A percentile compares a stretch with the other conserved stretches of the same genome.
Conservation (phyloP, 306 rosid genomes). For the Castanea mollissima region DNA sequence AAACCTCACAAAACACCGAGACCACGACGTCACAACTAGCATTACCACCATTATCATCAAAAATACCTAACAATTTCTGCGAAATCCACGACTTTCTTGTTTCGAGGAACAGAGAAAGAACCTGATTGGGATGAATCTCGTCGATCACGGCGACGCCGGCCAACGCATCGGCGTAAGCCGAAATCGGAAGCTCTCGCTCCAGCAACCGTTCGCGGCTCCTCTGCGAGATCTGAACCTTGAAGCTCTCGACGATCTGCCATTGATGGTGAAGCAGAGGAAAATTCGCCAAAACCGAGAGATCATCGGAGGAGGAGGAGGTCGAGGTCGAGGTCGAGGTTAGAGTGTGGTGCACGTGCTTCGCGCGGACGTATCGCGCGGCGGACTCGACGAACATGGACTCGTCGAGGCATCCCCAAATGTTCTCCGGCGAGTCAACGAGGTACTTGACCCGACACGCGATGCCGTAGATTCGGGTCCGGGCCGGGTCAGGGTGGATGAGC, state of each 20-base stretch:
- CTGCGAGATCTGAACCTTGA: constrained; percentile 91
- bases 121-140: constrained; percentile 65
- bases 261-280: constrained; percentile 93
- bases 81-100: constrained; percentile 81
- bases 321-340: constrained; percentile 5
- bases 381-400: constrained; percentile 96
- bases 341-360: constrained; percentile 63
- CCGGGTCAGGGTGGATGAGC: constrained; percentile 23
- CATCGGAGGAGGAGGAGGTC: constrained; percentile 3
- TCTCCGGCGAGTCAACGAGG: constrained; percentile 87
- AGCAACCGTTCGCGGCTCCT: constrained; percentile 77
- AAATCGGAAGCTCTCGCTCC: constrained; percentile 61
- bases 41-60: constrained; percentile 24
- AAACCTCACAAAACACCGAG: constrained; percentile 71
- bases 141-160: constrained; percentile 84
- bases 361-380: constrained; percentile 75
- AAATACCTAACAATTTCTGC: constrained; percentile 44
- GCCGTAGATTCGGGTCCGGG: constrained; percentile 58
- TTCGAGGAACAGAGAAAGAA: constrained; percentile 68
- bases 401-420: constrained; percentile 95
- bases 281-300: constrained; percentile 53
- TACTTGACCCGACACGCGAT: constrained; percentile 92
- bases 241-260: constrained; percentile 97
- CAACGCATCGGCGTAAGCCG: constrained; percentile 76
- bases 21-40: constrained; percentile 53